These are phyloP conservation scores for Mycothermus thermophilus DNA, from an alignment of 495 filamentous ascomycete genomes.

Conservation along the genomic window DNA sequence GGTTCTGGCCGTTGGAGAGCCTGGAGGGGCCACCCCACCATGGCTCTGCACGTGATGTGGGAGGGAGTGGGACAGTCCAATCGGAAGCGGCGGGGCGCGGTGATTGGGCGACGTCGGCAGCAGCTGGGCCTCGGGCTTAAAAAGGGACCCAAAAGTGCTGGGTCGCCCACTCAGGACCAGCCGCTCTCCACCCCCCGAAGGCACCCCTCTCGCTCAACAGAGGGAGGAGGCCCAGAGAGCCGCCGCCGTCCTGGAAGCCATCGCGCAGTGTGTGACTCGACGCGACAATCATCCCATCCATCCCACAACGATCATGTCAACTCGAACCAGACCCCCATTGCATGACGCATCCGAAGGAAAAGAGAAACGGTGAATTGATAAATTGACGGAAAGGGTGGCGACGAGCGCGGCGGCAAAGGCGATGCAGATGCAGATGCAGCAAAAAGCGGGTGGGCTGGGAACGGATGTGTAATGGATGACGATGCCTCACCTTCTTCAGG, in stretches of 20 bases:
- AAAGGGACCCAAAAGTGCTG: slow-evolving; percentile 41
- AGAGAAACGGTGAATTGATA: neutral
- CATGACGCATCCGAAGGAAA: too few species aligned
- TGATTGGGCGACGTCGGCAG: slow-evolving; percentile 8
- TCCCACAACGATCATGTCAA: too few species aligned
- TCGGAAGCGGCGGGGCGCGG: slow-evolving; percentile 13
- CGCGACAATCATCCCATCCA: too few species aligned
- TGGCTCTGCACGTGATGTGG: slow-evolving; percentile 18
- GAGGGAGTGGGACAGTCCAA: slow-evolving; percentile 9
- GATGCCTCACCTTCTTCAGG: slow-evolving; percentile 57
- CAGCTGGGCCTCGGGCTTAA: slow-evolving; percentile 24
- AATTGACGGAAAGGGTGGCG: neutral
- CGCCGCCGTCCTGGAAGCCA: too few species aligned
- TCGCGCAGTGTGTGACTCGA: too few species aligned
- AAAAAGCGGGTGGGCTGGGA: too few species aligned
- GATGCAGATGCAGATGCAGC: too few species aligned
- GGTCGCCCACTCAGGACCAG: slow-evolving; percentile 33
- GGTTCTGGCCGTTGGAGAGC: neutral
- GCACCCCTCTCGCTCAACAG: slow-evolving; percentile 16
- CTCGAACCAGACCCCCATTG: too few species aligned
- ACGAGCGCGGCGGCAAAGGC: neutral
- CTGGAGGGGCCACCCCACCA: neutral
- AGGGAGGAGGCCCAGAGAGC: too few species aligned
- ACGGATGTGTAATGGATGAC: too few species aligned
- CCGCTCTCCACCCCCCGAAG: slow-evolving; percentile 34